Evolutionary conservation across 345 rosid genomes (phyloP).

Genomic region (Salix purpurea): DNA sequence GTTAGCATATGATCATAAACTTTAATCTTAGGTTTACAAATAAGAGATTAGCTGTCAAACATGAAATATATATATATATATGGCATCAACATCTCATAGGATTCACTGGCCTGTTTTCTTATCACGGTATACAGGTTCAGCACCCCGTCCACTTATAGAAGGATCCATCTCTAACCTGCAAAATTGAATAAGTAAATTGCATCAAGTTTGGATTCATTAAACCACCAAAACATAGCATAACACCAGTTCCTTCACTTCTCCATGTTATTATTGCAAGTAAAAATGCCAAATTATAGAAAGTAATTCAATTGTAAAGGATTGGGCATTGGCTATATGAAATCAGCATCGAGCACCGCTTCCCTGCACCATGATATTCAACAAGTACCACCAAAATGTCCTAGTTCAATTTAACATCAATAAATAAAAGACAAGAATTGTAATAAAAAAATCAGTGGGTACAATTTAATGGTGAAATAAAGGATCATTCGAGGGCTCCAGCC

Average conservation of each 20-base stretch:
- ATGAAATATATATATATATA: not conserved
- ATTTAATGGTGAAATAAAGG: not conserved
- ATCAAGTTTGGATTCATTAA: not conserved
- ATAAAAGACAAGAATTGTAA: not conserved
- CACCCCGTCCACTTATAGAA: conserved; percentile 64
- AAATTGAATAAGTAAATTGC: not conserved
- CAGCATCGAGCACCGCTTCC: not conserved
- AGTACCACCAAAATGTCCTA: not conserved
- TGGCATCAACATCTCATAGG: not conserved
- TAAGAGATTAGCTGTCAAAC: not conserved
- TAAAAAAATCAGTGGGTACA: not conserved
- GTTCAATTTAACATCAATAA: not conserved
- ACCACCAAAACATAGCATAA: not conserved
- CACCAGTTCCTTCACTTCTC: not conserved
- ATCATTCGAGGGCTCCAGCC: not conserved
- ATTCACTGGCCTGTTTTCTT: conserved; percentile 54
- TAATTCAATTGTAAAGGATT: not conserved
- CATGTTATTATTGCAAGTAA: not conserved
- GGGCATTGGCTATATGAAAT: not conserved
- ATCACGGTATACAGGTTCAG: conserved; percentile 84
- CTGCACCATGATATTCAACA: not conserved
- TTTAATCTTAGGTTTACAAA: not conserved
- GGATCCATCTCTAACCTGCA: conserved; percentile 78
- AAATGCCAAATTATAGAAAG: not conserved
- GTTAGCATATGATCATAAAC: not conserved